Evolutionary conservation across 768 basidiomycete genomes (phyloP), one percentile per base, ranked within the genome.

Genomic region (Tricholoma terreum): DNA sequence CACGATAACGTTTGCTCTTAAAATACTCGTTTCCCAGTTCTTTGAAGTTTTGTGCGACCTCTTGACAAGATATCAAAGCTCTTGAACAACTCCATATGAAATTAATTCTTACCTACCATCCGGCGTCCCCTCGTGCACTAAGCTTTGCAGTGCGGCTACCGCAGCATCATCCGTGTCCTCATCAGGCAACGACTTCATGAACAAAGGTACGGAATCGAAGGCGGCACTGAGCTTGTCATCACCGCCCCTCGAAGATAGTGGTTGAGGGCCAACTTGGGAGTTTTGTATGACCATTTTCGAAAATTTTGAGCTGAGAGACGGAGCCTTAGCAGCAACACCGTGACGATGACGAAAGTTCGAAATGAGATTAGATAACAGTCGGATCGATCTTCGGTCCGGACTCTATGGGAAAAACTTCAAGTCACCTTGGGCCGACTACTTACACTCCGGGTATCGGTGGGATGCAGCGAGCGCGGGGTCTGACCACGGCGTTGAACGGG

Each of bases 11-110:
- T 67, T 91, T 92, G 27, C 87, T 88, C 62, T 85, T 87, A 75
- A 90, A 96, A 65, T 96, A 92, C 55, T 95, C 94, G 68, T 98
- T 98, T 4, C 94, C 97, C 68, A 96, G 92, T 53, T 92, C 86
- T 71, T 97, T 98, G 74, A 98, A 97, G 67, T 90, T 94, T 59
- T 84, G 80, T 1, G 96, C 93, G 61, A 93, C 78, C 70, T 98
- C 97, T 96, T 61, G 24, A 40, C 0, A 22, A 57, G 35, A 21
- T 0, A 17, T 52, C 40, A 54, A 21, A 42, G 31, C 48, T 30
- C 36, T 21, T 21, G 33, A 21, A 46, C 53, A 17, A 38, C 4
- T 19, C 22, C 3, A 50, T 17, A 22, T 3, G 50, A 40, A 19
- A 30, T 9, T 21, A 52, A n/a, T 55, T 63, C 68, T 71, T 65